Evolutionary conservation across 768 basidiomycete species (phyloP).

Genomic region (Pleurotus cornucopiae): DNA sequence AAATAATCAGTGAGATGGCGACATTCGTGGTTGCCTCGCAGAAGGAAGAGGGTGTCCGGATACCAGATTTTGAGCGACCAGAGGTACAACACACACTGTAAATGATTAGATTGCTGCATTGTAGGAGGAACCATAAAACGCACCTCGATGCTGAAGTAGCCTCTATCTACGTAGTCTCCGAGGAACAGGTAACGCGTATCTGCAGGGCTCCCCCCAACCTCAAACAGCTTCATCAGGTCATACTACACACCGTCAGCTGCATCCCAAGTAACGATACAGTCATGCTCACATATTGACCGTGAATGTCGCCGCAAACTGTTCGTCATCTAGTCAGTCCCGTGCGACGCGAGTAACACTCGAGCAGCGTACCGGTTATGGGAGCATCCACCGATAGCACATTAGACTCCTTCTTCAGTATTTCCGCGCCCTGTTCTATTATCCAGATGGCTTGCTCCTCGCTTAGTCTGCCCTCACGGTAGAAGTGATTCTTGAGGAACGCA

Average conservation of each 20-base stretch:
- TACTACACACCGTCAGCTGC: constrained; percentile 43
- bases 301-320: constrained; percentile 96
- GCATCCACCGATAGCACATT: constrained; percentile 95
- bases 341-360: no score
- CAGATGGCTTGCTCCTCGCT: constrained; percentile 94
- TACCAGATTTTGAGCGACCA: constrained; percentile 99
- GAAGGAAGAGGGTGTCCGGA: constrained; percentile 91
- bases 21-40: constrained; percentile 99
- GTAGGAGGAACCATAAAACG: constrained; percentile 10
- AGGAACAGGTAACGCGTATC: constrained; percentile 91
- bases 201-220: constrained; percentile 92
- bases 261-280: constrained; percentile 10
- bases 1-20: constrained; percentile 98
- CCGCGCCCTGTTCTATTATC: constrained; percentile 86
- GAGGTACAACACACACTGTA: constrained; percentile 92
- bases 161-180: constrained; percentile 91
- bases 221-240: constrained; percentile 93
- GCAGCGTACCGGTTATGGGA: constrained; percentile 80
- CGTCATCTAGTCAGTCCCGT: neutral
- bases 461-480: constrained; percentile 92
- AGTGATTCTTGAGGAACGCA: constrained; percentile 97
- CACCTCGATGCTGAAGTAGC: constrained; percentile 92
- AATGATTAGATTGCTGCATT: constrained; percentile 3
- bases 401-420: constrained; percentile 76
- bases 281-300: constrained; percentile 92